Conservation (phyloP, 163 green algal species). For the Scenedesmus sp. region DNA sequence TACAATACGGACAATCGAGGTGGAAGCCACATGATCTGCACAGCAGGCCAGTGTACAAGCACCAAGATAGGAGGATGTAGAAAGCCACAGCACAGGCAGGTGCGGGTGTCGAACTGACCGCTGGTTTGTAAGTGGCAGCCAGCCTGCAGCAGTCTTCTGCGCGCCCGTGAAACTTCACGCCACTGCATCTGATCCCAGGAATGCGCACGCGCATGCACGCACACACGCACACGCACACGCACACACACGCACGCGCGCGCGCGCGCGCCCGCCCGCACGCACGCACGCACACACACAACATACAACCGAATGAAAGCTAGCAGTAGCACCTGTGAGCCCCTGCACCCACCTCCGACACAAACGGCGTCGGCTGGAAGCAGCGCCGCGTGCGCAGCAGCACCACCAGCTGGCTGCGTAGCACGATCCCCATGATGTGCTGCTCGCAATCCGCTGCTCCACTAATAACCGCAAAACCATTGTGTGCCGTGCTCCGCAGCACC, state of each 20-base stretch:
- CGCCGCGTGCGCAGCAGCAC: constrained; percentile 63
- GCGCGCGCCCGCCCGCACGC: too few species aligned
- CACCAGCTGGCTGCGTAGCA: constrained; percentile 74
- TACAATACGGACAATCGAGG: too few species aligned
- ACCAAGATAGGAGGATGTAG: too few species aligned
- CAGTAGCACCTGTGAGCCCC: not conserved
- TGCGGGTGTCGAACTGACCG: too few species aligned
- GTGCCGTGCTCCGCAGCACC: constrained; percentile 63
- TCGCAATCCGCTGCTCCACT: constrained; percentile 47
- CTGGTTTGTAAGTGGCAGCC: too few species aligned
- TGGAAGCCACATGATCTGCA: not conserved
- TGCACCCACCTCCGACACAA: constrained; percentile 50
- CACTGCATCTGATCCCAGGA: not conserved
- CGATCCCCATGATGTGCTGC: constrained; percentile 64
- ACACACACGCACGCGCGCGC: too few species aligned
- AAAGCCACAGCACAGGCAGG: too few species aligned
- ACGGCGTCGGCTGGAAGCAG: constrained; percentile 63
- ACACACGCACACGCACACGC: too few species aligned
- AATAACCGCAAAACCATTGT: constrained; percentile 89
- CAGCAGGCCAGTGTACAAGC: not conserved
- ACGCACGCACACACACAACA: not conserved
- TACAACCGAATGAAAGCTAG: not conserved
- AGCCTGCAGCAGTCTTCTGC: too few species aligned
- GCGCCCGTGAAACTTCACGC: too few species aligned
- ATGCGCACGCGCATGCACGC: too few species aligned